A percentile compares a stretch with the other conserved stretches of the same genome.
phyloP scores from a whole-genome alignment of 345 rosid species.

The Salix brachista region DNA sequence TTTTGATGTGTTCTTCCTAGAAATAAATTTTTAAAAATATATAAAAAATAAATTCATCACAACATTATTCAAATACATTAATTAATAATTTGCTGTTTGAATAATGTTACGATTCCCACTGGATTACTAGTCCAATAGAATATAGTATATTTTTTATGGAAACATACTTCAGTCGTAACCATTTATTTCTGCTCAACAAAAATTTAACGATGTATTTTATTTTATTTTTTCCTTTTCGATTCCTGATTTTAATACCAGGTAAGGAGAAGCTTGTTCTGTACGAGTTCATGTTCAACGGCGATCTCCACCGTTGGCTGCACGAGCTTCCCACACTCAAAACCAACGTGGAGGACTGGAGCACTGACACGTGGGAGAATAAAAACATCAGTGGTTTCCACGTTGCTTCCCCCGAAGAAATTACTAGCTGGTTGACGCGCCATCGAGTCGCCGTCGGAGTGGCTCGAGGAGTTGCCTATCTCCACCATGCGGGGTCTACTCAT shows the following conservation, averaged over 20 bases:
- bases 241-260: constrained; percentile 22
- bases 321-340: constrained; percentile 80
- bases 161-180: too few relatives aligned
- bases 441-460: constrained; percentile 81
- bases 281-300: constrained; percentile 87
- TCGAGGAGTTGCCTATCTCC: constrained; percentile 90
- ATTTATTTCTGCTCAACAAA: neutral
- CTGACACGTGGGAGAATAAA: constrained; percentile 84
- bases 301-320: constrained; percentile 85
- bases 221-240: neutral
- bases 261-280: constrained; percentile 73
- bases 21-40: too few relatives aligned
- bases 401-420: constrained; percentile 45
- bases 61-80: too few relatives aligned
- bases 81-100: too few relatives aligned
- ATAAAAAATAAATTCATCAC: too few relatives aligned
- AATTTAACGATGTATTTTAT: neutral
- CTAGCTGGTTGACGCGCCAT: constrained; percentile 75
- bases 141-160: too few relatives aligned
- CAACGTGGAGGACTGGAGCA: constrained; percentile 92
- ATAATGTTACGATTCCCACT: too few relatives aligned
- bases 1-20: too few relatives aligned
- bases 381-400: constrained; percentile 18
- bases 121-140: too few relatives aligned
- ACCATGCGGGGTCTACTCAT: constrained; percentile 76